Evolutionary conservation across 129 eudicot genomes (phyloP).

Genomic region (Lactuca sativa): DNA sequence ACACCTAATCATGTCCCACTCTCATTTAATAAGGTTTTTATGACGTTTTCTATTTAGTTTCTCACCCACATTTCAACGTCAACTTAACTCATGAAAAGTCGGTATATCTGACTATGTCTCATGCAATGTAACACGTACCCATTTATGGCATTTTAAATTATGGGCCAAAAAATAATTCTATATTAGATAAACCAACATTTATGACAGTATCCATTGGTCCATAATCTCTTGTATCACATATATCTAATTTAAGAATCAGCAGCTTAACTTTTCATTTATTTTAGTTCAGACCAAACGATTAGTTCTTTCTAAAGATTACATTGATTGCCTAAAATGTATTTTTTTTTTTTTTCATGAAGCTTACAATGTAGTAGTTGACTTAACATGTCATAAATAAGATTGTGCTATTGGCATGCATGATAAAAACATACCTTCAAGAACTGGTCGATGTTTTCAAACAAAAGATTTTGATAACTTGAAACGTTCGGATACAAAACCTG

Average conservation of each 20-base stretch:
- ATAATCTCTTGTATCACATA: not conserved
- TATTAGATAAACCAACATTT: not conserved
- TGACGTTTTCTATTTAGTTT: not conserved
- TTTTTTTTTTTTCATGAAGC: no score
- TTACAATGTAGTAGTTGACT: no score
- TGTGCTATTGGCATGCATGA: not conserved
- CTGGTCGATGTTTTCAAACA: slow-evolving; percentile 44
- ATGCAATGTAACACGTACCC: not conserved
- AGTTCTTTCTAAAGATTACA: no score
- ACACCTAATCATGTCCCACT: slow-evolving; percentile 14
- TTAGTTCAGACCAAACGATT: not conserved
- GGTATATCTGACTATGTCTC: not conserved
- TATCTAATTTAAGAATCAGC: not conserved
- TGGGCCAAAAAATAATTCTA: not conserved
- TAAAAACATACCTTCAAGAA: slow-evolving; percentile 43
- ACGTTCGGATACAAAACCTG: slow-evolving; percentile 31
- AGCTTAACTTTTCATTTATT: not conserved
- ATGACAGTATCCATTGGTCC: not conserved
- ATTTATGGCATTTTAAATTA: not conserved
- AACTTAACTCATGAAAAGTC: not conserved
- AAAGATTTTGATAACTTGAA: slow-evolving; percentile 42
- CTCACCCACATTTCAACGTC: slow-evolving; percentile 24
- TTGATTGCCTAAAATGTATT: not conserved
- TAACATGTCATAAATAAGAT: not conserved
- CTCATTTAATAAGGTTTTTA: not conserved